Percentiles rank a stretch among this genome's conserved stretches.
Conservation (phyloP, 345 rosid species). For the Punica granatum region DNA sequence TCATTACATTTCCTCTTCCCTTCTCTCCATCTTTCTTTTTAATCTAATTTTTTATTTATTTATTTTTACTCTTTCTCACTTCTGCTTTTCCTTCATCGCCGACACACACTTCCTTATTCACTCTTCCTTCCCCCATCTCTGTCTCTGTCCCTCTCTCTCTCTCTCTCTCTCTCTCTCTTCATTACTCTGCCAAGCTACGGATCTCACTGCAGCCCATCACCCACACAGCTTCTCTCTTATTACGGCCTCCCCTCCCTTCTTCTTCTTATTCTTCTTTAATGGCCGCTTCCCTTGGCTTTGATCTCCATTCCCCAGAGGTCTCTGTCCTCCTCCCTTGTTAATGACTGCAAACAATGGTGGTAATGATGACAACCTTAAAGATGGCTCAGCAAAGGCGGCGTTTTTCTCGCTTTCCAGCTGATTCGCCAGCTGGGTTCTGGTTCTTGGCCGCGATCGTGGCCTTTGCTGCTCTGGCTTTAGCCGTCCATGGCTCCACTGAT, state of each 20-base stretch:
- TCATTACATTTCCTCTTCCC: neutral
- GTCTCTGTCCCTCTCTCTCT: neutral
- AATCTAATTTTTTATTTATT: neutral
- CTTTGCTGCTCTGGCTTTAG: slow-evolving; percentile 10
- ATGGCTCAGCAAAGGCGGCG: slow-evolving; percentile 11
- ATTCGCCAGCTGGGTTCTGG: slow-evolving; percentile 14
- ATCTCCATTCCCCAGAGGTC: neutral
- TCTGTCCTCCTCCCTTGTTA: neutral
- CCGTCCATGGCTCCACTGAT: slow-evolving; percentile 32
- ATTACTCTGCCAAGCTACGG: slow-evolving; percentile 15
- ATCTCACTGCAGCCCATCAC: slow-evolving; percentile 6
- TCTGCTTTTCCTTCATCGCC: slow-evolving; percentile 9
- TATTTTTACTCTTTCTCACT: neutral
- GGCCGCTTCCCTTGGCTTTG: neutral
- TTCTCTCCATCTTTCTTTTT: no score
- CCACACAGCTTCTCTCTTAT: neutral
- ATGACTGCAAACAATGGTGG: neutral
- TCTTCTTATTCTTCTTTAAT: slow-evolving; percentile 6
- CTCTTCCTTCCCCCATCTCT: slow-evolving; percentile 4
- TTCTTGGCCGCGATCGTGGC: slow-evolving; percentile 12
- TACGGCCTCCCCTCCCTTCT: neutral
- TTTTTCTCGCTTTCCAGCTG: slow-evolving; percentile 2
- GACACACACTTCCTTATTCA: slow-evolving; percentile 8
- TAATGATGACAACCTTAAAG: neutral
- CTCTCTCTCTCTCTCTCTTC: slow-evolving; percentile 10